A percentile compares a stretch with the other conserved stretches of the same genome.
phyloP scores from a whole-genome alignment of 2,329 filamentous ascomycete species.

The Zopfia rhizophila region DNA sequence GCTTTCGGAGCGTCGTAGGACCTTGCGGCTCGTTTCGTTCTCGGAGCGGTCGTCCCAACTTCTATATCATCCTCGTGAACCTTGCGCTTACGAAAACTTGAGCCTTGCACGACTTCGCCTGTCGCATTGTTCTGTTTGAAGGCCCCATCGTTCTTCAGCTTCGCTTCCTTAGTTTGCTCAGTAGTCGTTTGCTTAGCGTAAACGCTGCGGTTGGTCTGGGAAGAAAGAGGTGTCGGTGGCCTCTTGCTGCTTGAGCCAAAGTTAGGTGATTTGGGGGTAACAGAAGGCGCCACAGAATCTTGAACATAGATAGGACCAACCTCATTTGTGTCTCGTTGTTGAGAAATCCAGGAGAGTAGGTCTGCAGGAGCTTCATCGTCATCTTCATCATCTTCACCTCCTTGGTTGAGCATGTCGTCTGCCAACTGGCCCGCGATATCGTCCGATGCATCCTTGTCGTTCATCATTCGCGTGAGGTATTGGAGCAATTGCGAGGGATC shows the following conservation, averaged over 20 bases:
- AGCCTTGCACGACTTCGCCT: constrained; percentile 5
- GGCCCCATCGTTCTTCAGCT: constrained; percentile 3
- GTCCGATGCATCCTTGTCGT: constrained; percentile 52
- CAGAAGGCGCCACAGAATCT: background rate
- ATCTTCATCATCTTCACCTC: constrained; percentile 34
- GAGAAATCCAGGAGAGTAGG: constrained; percentile 44
- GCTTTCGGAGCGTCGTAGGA: constrained; percentile 51
- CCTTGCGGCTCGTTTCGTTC: constrained; percentile 39
- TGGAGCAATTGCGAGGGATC: constrained; percentile 56
- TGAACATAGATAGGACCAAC: constrained; percentile 12
- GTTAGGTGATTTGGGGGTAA: constrained; percentile 19
- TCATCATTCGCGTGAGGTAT: constrained; percentile 57
- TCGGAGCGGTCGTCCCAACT: constrained; percentile 20
- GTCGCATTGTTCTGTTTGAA: constrained; percentile 10
- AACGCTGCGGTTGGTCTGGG: constrained; percentile 31
- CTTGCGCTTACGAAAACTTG: constrained; percentile 45
- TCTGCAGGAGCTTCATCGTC: constrained; percentile 38
- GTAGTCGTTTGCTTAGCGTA: constrained; percentile 16
- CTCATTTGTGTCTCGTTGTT: constrained; percentile 38
- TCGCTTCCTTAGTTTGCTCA: constrained; percentile 1
- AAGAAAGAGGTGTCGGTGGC: constrained; percentile 35
- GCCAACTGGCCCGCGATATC: constrained; percentile 57
- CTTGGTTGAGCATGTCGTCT: constrained; percentile 53
- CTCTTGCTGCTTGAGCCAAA: constrained; percentile 19
- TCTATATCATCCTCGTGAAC: constrained; percentile 30